phyloP scores from a whole-genome alignment of 176 grass and related monocot species.

The Oryza glumipatula region DNA sequence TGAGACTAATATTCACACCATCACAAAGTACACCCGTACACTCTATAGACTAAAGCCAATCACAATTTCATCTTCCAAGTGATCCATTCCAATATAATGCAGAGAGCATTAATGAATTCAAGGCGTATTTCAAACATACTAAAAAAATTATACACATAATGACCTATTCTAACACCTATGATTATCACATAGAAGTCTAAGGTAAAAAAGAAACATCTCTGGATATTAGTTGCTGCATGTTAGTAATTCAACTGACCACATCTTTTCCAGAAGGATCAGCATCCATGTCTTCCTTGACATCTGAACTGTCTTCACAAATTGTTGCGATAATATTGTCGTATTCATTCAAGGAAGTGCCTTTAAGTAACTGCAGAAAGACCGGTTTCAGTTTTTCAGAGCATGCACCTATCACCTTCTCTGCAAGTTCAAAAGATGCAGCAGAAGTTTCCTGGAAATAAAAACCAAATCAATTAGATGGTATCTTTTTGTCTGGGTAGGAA shows the following conservation, averaged over 20 bases:
- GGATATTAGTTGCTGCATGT: neutral
- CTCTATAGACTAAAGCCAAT: slow-evolving; percentile 35
- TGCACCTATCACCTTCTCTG: slow-evolving; percentile 72
- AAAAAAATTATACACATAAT: slow-evolving; percentile 21
- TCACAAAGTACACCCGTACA: slow-evolving; percentile 21
- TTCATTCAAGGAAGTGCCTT: slow-evolving; percentile 51
- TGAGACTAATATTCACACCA: neutral
- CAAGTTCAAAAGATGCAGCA: slow-evolving; percentile 64
- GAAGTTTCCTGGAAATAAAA: slow-evolving; percentile 61
- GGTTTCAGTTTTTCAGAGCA: slow-evolving; percentile 83
- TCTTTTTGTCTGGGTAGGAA: neutral
- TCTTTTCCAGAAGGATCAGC: slow-evolving; percentile 57
- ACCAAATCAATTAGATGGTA: slow-evolving; percentile 23
- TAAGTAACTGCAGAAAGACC: slow-evolving; percentile 51
- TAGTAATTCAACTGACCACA: slow-evolving; percentile 57
- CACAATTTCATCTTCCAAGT: slow-evolving; percentile 32
- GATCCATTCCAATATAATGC: neutral
- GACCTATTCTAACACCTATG: neutral
- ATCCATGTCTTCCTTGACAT: slow-evolving; percentile 58
- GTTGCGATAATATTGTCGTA: slow-evolving; percentile 59
- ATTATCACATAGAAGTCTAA: slow-evolving; percentile 19
- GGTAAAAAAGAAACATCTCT: slow-evolving; percentile 26
- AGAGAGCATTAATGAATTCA: neutral
- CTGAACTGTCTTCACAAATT: slow-evolving; percentile 61
- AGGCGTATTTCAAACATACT: neutral